These are phyloP conservation scores for Harringtonia aguacate DNA, from an alignment of 2,329 filamentous ascomycete genomes.

Conservation along the genomic window DNA sequence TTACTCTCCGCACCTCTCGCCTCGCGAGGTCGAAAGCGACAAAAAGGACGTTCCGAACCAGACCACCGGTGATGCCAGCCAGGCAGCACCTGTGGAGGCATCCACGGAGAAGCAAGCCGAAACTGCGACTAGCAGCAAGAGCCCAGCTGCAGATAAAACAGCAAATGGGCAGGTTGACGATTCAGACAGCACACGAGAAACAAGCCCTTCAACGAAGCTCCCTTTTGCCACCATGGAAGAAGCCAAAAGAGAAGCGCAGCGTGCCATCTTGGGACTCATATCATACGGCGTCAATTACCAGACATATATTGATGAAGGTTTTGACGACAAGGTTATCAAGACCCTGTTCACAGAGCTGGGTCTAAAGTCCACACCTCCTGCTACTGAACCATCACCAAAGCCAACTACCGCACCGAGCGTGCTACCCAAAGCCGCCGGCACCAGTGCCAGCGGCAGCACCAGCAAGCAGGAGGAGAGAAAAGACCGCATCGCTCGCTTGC, in stretches of 20 bases:
- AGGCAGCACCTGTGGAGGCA: too few species aligned
- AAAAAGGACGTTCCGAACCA: background rate
- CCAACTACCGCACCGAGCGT: background rate
- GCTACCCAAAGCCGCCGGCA: background rate
- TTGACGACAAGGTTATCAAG: slow-evolving; percentile 52
- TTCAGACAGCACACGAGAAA: too few species aligned
- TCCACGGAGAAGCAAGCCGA: too few species aligned
- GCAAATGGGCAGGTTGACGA: too few species aligned
- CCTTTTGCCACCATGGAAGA: slow-evolving; percentile 24
- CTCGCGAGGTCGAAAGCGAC: background rate
- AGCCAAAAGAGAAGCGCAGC: slow-evolving; percentile 49
- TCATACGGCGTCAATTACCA: slow-evolving; percentile 61
- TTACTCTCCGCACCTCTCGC: slow-evolving; percentile 10
- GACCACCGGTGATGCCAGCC: background rate
- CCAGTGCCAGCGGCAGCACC: background rate
- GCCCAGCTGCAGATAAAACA: too few species aligned
- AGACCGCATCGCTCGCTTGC: slow-evolving; percentile 63
- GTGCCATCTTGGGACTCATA: slow-evolving; percentile 55
- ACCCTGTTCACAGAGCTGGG: slow-evolving; percentile 59
- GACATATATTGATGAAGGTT: slow-evolving; percentile 62
- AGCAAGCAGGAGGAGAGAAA: slow-evolving; percentile 49
- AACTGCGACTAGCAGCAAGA: background rate
- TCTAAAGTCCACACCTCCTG: slow-evolving; percentile 30
- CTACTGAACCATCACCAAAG: background rate
- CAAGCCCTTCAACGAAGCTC: background rate